Base-by-base conservation (phyloP, 306 rosid genomes). In the Astragalus glycyphyllos region DNA sequence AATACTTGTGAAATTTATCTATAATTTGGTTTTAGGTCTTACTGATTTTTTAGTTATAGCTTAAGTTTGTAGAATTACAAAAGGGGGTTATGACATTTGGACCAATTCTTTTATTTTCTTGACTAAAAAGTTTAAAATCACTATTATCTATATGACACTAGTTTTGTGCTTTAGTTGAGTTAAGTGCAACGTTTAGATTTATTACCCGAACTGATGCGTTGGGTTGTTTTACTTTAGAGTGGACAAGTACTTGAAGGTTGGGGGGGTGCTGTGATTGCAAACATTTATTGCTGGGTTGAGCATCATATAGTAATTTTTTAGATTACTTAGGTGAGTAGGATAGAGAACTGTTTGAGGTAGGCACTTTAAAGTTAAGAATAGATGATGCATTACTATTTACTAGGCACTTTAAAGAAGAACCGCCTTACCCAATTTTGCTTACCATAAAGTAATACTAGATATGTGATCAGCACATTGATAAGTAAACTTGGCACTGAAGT, bases 281-380 rank as follows among this genome's bases (percentile, higher is more conserved):
- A 40, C 40, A 49, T 38, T 11, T 68, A 13, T 65, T 63, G 11
- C 50, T 51, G 12, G 8, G n/a, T n/a, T 51, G 77, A 65, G 42
- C 57, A 65, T 37, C 40, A 23, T 54, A 8, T n/a, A 6, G 49
- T 53, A 13, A 11, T 11, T 34, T 34, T 38, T 29, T 12, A 29
- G 51, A 40, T 40, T 11, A 40, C 54, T 59, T 60, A n/a, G 62
- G 59, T 38, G 58, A 17, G 44, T 72, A 55, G 58, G 69, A 66
- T 14, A 29, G 67, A 41, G 55, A 44, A 57, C 38, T 11, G 38
- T 41, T 56, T 56, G n/a, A 12, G 12, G 70, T 8, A 29, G 12
- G 70, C 5, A 29, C 32, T 44, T 54, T 57, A 13, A 45, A 11
- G 17, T 34, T 66, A 49, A 68, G 20, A 12, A 34, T 15, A 58